A percentile compares a stretch with the other conserved stretches of the same genome.
These are phyloP conservation scores for Funneliformis mosseae DNA, from an alignment of 192 early-diverging fungal species.

Conservation along the genomic window DNA sequence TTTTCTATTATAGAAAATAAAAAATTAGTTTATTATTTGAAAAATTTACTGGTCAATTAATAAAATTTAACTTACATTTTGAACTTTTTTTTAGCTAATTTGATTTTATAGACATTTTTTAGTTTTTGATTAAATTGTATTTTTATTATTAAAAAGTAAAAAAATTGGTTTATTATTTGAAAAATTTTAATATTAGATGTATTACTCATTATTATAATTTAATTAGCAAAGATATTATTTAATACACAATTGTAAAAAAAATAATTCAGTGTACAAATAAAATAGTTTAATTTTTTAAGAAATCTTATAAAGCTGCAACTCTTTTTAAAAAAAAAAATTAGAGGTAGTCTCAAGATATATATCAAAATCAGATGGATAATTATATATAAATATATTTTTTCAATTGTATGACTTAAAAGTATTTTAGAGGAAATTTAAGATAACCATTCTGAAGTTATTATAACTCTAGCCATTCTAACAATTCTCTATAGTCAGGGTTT, in stretches of 20 bases:
- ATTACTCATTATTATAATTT: background rate
- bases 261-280: background rate
- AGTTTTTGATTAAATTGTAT: no score
- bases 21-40: no score
- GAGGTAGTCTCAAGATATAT: background rate
- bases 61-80: no score
- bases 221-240: slow-evolving; percentile 3
- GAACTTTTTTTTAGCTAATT: no score
- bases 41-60: no score
- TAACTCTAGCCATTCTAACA: background rate
- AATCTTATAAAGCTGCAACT: slow-evolving; percentile 7
- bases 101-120: no score
- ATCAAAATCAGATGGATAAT: background rate
- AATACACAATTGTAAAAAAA: background rate
- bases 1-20: no score
- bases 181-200: background rate
- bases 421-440: background rate
- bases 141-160: no score
- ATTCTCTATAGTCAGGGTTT: background rate
- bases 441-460: background rate
- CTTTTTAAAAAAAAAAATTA: background rate
- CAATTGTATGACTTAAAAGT: background rate
- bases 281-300: slow-evolving; percentile 1
- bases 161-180: no score
- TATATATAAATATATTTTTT: background rate